A percentile compares a stretch with the other conserved stretches of the same genome.
Conservation (phyloP, 352 stramenopile genomes). For the Pythium vanterpoolii region DNA sequence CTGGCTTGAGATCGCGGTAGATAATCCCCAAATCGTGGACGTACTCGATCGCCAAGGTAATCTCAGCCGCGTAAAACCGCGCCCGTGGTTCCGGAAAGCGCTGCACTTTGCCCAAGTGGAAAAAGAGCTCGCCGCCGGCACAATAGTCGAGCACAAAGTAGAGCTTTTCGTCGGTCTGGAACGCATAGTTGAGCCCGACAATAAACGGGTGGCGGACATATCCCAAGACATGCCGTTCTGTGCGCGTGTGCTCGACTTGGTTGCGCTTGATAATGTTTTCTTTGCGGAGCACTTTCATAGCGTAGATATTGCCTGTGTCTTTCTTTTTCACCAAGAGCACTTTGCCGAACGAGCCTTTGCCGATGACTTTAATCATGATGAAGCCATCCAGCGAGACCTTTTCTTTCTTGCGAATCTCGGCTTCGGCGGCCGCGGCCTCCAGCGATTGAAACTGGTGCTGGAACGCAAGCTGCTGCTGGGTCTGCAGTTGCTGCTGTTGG, state of each 20-base stretch:
- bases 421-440: constrained; percentile 26
- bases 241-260: constrained; percentile 99
- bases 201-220: constrained; percentile 98
- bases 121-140: constrained; percentile 94
- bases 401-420: constrained; percentile 44
- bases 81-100: constrained; percentile 94
- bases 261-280: constrained; percentile 99
- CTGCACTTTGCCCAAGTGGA: constrained; percentile 90
- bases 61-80: constrained; percentile 97
- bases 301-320: constrained; percentile 92
- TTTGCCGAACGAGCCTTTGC: constrained; percentile 95
- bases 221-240: constrained; percentile 95
- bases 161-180: constrained; percentile 96
- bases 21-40: constrained; percentile 88
- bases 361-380: constrained; percentile 96
- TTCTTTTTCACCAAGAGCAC: constrained; percentile 96
- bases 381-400: constrained; percentile 92
- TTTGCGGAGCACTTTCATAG: constrained; percentile 99
- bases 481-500: constrained; percentile 44
- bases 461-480: constrained; percentile 43
- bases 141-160: constrained; percentile 99
- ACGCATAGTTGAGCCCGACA: constrained; percentile 94
- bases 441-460: constrained; percentile 41
- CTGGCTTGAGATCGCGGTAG: constrained; percentile 74
- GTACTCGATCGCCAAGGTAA: constrained; percentile 95